These are phyloP conservation scores for Blastobotrys muscicola DNA, from an alignment of 805 yeast genomes.

Conservation along the genomic window DNA sequence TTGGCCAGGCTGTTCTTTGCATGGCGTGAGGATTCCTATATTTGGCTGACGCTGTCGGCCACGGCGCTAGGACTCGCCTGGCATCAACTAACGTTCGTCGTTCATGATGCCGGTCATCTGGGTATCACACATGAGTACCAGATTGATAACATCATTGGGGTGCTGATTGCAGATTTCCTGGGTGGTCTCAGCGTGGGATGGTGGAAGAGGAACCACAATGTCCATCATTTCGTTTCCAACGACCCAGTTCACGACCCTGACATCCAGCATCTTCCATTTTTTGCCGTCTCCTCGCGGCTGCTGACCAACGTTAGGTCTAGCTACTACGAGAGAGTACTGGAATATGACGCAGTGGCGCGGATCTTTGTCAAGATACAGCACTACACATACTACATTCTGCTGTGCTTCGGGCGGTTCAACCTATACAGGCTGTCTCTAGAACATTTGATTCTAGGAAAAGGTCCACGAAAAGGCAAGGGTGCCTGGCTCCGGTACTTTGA, in stretches of 20 bases:
- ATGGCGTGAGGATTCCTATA: conserved; percentile 3
- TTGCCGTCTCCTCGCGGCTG: conserved; percentile 69
- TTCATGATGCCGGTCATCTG: conserved; percentile 85
- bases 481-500: conserved; percentile 83
- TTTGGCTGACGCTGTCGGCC: conserved; percentile 48
- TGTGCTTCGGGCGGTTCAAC: conserved; percentile 78
- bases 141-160: conserved; percentile 64
- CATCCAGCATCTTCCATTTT: conserved; percentile 86
- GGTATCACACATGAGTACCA: conserved; percentile 75
- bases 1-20: conserved; percentile 40
- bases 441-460: conserved; percentile 62
- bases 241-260: conserved; percentile 94
- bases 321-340: conserved; percentile 57
- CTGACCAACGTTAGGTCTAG: conserved; percentile 69
- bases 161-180: conserved; percentile 60
- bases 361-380: conserved; percentile 53
- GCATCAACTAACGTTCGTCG: conserved; percentile 85
- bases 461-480: conserved; percentile 73
- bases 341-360: conserved; percentile 60
- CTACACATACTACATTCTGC: conserved; percentile 65
- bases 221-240: conserved; percentile 86
- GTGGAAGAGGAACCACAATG: conserved; percentile 93
- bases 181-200: conserved; percentile 91
- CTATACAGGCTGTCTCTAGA: conserved; percentile 74
- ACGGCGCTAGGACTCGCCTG: conserved; percentile 62